Conservation (phyloP, 345 rosid genomes). For the Turritis glabra region DNA sequence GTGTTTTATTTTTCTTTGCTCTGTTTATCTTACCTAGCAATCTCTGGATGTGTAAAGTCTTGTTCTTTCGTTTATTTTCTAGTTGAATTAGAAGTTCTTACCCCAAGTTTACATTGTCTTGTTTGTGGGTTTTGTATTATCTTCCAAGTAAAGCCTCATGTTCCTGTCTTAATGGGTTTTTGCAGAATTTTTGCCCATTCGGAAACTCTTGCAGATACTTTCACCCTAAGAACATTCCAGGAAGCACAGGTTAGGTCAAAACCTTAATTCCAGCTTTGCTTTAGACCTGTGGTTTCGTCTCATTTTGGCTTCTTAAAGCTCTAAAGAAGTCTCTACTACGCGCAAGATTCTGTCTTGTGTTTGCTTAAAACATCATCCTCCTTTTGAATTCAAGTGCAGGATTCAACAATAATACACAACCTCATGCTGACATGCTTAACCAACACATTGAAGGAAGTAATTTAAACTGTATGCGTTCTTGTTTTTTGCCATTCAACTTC, state of each 20-base stretch:
- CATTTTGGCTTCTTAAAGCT: background rate
- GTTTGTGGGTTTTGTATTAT: background rate
- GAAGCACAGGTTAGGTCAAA: background rate
- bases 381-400: constrained; percentile 24
- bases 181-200: constrained; percentile 76
- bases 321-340: background rate
- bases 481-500: background rate
- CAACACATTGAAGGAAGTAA: constrained; percentile 15
- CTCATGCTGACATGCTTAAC: constrained; percentile 4
- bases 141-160: background rate
- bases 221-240: constrained; percentile 50
- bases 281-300: background rate
- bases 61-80: background rate
- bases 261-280: too few species aligned
- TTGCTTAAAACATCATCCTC: background rate
- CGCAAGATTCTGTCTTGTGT: background rate
- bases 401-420: constrained; percentile 12
- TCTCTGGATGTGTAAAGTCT: constrained; percentile 1
- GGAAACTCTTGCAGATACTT: constrained; percentile 83
- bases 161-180: background rate
- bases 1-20: background rate
- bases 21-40: constrained; percentile 4
- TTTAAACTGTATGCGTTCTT: constrained; percentile 16
- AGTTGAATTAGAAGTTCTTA: background rate
- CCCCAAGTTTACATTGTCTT: background rate